Evolutionary conservation across 2,329 filamentous ascomycete species (phyloP).

Genomic region (Monilinia fructigena): DNA sequence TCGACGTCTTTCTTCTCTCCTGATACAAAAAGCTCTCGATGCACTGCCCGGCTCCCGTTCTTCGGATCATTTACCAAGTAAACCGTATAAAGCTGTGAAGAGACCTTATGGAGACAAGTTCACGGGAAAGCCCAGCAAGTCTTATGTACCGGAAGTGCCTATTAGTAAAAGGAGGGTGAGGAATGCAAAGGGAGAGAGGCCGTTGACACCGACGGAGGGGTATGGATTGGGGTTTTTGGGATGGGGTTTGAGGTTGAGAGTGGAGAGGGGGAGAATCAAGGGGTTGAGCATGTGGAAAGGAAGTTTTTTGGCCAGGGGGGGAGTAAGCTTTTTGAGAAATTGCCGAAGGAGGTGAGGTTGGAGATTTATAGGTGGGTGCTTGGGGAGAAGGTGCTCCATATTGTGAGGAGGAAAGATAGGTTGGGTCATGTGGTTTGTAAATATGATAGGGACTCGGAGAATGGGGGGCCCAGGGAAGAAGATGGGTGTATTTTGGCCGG

Average conservation of each 20-base stretch:
- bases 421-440: conserved; percentile 26
- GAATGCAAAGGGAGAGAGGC: not conserved
- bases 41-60: conserved; percentile 10
- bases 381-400: conserved; percentile 27
- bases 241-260: not conserved
- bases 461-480: conserved; percentile 17
- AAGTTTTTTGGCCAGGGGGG: conserved; percentile 5
- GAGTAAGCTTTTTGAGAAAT: not conserved
- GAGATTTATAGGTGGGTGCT: conserved; percentile 30
- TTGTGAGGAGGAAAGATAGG: conserved; percentile 25
- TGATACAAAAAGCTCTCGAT: conserved; percentile 11
- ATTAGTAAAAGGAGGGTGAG: not conserved
- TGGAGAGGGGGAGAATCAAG: not conserved
- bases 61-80: not conserved
- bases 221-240: conserved; percentile 1
- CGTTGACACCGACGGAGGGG: not conserved
- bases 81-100: conserved; percentile 1
- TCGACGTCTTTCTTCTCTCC: conserved; percentile 2
- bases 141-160: conserved; percentile 14
- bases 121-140: conserved; percentile 14
- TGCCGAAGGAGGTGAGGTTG: conserved; percentile 18
- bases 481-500: conserved; percentile 24
- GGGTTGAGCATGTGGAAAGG: not conserved
- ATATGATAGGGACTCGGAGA: conserved; percentile 15
- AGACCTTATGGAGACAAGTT: conserved; percentile 3